phyloP scores from a whole-genome alignment of 768 basidiomycete genomes.

The Suillus clintonianus region DNA sequence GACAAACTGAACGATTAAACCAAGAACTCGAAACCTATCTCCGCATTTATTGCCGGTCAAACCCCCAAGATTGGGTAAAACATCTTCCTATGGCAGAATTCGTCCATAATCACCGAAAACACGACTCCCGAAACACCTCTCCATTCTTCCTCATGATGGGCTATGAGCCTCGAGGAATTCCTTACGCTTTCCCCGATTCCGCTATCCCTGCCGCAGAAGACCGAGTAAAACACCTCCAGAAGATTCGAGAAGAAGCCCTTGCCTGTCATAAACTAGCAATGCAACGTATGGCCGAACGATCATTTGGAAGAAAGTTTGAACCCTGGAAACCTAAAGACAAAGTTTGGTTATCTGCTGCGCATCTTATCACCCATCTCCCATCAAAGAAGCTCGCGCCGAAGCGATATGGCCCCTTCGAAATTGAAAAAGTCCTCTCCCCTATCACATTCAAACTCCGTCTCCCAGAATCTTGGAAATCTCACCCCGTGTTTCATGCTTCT shows the following conservation, averaged over 20 bases:
- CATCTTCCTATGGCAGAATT: constrained; percentile 23
- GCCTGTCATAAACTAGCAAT: neutral
- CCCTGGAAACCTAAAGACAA: too few relatives aligned
- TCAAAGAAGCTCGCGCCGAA: too few relatives aligned
- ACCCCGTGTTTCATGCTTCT: neutral
- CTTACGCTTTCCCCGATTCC: too few relatives aligned
- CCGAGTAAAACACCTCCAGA: too few relatives aligned
- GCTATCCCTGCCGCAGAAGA: too few relatives aligned
- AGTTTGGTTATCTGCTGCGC: too few relatives aligned
- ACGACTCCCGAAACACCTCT: neutral
- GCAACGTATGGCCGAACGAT: too few relatives aligned
- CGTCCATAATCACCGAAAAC: neutral
- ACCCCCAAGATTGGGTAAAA: constrained; percentile 1
- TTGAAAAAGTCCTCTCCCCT: neutral
- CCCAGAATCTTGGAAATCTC: neutral
- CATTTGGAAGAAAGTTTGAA: too few relatives aligned
- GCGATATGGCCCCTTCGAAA: neutral
- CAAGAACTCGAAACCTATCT: neutral
- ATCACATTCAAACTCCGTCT: neutral
- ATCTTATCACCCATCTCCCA: too few relatives aligned
- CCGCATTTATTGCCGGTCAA: neutral
- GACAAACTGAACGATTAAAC: constrained; percentile 30
- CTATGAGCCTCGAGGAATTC: neutral
- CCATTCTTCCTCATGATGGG: constrained; percentile 5
- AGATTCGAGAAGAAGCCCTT: neutral